These are phyloP conservation scores for Colletotrichum coccodes DNA, from an alignment of 2,329 filamentous ascomycete species.

Conservation along the genomic window DNA sequence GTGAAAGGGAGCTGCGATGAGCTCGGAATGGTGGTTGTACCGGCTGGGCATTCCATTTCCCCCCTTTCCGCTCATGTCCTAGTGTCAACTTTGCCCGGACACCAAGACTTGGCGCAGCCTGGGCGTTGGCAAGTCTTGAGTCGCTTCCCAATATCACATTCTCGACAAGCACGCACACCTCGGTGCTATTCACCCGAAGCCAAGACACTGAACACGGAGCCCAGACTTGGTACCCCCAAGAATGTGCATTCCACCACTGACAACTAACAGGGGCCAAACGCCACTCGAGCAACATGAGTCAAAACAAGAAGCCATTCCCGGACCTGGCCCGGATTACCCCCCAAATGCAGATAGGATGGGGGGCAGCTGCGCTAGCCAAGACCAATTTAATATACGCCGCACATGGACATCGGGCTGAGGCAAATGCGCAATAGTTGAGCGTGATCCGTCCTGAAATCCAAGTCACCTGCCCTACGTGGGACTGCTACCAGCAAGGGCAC, in stretches of 20 bases:
- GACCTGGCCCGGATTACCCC: not conserved
- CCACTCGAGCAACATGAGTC: not conserved
- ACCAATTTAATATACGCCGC: not conserved
- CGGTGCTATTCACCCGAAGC: not conserved
- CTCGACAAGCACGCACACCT: not conserved
- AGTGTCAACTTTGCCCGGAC: too few species aligned
- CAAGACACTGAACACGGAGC: not conserved
- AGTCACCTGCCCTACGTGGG: too few species aligned
- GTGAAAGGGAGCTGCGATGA: not conserved
- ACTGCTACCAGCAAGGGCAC: too few species aligned
- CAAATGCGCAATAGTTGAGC: not conserved
- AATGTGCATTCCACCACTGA: not conserved
- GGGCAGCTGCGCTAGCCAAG: not conserved
- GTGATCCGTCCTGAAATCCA: not conserved
- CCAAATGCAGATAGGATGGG: not conserved
- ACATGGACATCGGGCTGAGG: not conserved
- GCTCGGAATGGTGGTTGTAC: not conserved
- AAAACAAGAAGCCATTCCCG: not conserved
- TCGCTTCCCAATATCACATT: not conserved
- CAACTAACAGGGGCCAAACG: not conserved
- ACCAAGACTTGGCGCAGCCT: not conserved
- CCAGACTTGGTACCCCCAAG: not conserved
- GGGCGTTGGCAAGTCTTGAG: not conserved
- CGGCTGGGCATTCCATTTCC: too few species aligned
- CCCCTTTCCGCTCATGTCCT: not conserved